Base-by-base conservation (phyloP, 2,329 filamentous ascomycete genomes). In the Blastomyces percursus region DNA sequence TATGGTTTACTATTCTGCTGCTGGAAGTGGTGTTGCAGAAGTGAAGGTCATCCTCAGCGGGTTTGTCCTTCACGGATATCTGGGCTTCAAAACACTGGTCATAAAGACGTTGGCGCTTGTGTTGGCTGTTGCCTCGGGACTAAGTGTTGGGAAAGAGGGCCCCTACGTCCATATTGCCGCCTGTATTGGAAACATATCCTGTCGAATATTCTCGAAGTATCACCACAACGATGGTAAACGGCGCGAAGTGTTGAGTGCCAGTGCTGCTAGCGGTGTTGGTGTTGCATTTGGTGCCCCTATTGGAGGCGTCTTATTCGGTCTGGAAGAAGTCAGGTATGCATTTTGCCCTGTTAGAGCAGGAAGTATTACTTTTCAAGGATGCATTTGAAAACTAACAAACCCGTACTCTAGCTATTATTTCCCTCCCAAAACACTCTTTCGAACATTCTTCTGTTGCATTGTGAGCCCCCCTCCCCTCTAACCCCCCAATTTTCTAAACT, bases 391-490 rank as follows among this genome's bases (percentile, higher is more conserved):
- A 6, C 56, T 58, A 21, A 58, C 40, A 56, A 35, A 30, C n/a
- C 5, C 35, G 46, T 64, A 21, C 52, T 64, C 30, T 59, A 86
- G 90, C 68, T 97, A 97, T 75, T 97, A 97, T 75, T 97, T 97
- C 73, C 93, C 94, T 0, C 91, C 93, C 6, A 97, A 99, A 78
- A 97, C 93, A 0, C 82, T 99, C 9, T 99, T 99, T 78, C 82
- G 94, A 61, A 97, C 94, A 0, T 99, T 99, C 75, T 97, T 97
- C 76, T 97, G 93, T 79, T 97, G 93, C 75, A 97, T 97, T 69
- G 87, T 89, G 73, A 72, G 77, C 60, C 3, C 46, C 50, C 50
- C 46, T n/a, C n/a, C n/a, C n/a, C n/a, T n/a, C n/a, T n/a, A n/a
- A n/a, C 32, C 3, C 46, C 50, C 50, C 42, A 27, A 1, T 32